Base-by-base conservation (phyloP, 495 filamentous ascomycete genomes). In the Beverwykella pulmonaria region DNA sequence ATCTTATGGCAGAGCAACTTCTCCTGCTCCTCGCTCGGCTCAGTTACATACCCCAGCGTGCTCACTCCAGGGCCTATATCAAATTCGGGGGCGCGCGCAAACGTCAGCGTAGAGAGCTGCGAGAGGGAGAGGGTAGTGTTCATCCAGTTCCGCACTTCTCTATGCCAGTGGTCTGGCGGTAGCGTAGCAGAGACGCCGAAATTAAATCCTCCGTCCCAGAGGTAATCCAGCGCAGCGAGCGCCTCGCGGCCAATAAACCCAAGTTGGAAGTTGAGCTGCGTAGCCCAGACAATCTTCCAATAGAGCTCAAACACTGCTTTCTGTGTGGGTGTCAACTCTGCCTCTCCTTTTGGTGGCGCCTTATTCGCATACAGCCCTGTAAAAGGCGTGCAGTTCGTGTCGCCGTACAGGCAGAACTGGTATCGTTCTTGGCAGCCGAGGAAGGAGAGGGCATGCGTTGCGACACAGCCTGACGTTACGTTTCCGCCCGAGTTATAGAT, bases 401-500 rank as follows among this genome's bases (percentile, higher is more conserved):
- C 12, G 27, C 44, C 36, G 12, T 50, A 27, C 10, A 39, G 54
- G 58, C 67, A 70, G 22, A 70, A 49, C 49, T 70, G 60, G 49
- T 66, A 61, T 2, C 49, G 56, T 22, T 70, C 67, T 25, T 47
- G 25, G 52, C 67, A 70, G 27, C 55, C 63, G 4, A 65, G 26
- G n/a, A 61, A 63, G 48, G 55, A 53, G 27, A 54, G 1, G 0
- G 53, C 19, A 15, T 59, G 47, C 0, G 46, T 47, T 2, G 63
- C 29, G 7, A 17, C 15, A 30, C 30, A 66, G 30, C 39, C 2
- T 1, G 1, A 29, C 22, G 54, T 8, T 1, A 20, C 23, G 39
- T 34, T 27, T 9, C 22, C 15, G 15, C 12, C 19, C 9, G 10
- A 8, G n/a, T 9, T 27, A 20, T 27, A 15, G 19, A 8, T 59